phyloP scores from a whole-genome alignment of 352 stramenopile genomes.

The Saprolegnia parasitica region DNA sequence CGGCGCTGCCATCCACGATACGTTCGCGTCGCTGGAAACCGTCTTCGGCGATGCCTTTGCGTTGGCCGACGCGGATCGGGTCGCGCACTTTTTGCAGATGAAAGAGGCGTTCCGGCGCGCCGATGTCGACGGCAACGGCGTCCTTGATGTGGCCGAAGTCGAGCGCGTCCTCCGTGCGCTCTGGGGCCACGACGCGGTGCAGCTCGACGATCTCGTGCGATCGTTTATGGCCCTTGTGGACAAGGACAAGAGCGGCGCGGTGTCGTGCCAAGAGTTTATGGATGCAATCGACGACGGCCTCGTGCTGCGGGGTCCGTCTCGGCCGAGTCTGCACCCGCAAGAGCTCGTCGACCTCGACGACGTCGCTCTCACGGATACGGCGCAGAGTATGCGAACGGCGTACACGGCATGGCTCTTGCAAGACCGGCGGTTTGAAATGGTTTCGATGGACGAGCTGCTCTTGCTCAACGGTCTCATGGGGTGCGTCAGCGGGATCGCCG shows the following conservation, averaged over 20 bases:
- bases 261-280: conserved; percentile 78
- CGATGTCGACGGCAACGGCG: conserved; percentile 72
- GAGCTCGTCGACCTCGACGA: conserved; percentile 75
- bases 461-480: conserved; percentile 74
- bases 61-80: conserved; percentile 73
- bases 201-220: conserved; percentile 59
- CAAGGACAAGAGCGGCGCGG: conserved; percentile 56
- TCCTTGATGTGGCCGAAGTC: conserved; percentile 75
- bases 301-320: conserved; percentile 52
- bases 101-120: conserved; percentile 76
- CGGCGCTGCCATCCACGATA: conserved; percentile 47
- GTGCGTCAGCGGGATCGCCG: conserved; percentile 60
- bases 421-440: conserved; percentile 57
- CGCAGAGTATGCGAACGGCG: conserved; percentile 58
- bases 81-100: conserved; percentile 83
- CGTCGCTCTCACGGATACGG: conserved; percentile 67
- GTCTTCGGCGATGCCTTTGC: conserved; percentile 69
- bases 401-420: conserved; percentile 79
- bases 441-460: conserved; percentile 74
- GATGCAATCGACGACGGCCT: conserved; percentile 61
- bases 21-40: conserved; percentile 63
- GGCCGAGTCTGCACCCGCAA: conserved; percentile 43
- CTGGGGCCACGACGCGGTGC: conserved; percentile 66
- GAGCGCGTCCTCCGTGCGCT: conserved; percentile 69
- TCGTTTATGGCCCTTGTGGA: conserved; percentile 74